Evolutionary conservation across 129 eudicot genomes (phyloP), one percentile per base, ranked within the genome.

Genomic region (Lactuca sativa): DNA sequence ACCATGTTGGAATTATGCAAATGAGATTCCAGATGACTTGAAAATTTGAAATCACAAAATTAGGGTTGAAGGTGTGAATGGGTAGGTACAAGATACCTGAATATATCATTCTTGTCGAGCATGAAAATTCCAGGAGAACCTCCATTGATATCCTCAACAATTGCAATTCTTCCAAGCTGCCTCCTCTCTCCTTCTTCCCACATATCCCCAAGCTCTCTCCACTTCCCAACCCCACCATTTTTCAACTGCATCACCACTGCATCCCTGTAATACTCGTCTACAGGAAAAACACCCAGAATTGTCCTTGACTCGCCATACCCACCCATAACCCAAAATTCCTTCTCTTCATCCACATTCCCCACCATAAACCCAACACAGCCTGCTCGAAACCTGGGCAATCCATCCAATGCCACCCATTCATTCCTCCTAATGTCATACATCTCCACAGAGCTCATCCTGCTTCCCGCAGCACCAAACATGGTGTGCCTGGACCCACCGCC

Each of bases 321-420:
- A 13, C 96, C 98, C 98, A 92, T 89, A 57, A 92, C 98, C 92
- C 98, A 92, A 64, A 92, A 86, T 58, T 92, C 97, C 30, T 69
- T 74, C 62, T 81, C 80, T 32, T 78, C 82, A 62, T 80, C 82
- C 44, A 49, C 79, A 72, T 56, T 68, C 17, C 89, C 97, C 17
- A 74, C 80, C 70, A 81, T 77, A 72, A 92, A 92, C 73, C 98
- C 98, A 15, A 81, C 98, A 73, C 95, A 93, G 31, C 98, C 96
- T 2, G 98, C 98, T 5, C 98, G 72, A 73, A 79, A 86, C 77
- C 86, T 59, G 0, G 98, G 95, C 78, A 93, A 64, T 15, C 90
- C 92, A 38, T 84, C 92, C 76, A 93, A 74, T 2, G 86, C 81
- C 44, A 81, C 86, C 95, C 98, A 92, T 72, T 85, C 85, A 74